phyloP scores from a whole-genome alignment of 768 basidiomycete species.

The Tricholoma sp. region DNA sequence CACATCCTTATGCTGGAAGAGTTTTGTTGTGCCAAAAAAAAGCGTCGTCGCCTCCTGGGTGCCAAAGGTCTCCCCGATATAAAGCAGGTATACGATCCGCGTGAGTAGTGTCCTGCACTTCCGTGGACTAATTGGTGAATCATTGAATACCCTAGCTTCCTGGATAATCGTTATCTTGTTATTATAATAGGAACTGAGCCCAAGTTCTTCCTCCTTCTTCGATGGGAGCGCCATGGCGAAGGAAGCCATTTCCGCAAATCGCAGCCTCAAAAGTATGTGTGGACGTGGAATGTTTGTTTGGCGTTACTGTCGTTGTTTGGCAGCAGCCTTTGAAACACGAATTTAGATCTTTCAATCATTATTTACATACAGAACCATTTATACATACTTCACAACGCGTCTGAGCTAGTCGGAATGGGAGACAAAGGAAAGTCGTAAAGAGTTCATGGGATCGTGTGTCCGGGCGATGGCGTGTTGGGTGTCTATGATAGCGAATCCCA shows the following conservation, averaged over 20 bases:
- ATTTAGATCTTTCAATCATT: constrained; percentile 3
- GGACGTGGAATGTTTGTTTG: constrained; percentile 43
- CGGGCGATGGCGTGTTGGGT: constrained; percentile 1
- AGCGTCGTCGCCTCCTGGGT: constrained; percentile 96
- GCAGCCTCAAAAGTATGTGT: constrained; percentile 13
- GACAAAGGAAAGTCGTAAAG: constrained; percentile 5
- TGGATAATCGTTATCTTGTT: constrained; percentile 99
- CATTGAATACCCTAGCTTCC: constrained; percentile 98
- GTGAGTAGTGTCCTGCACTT: constrained; percentile 96
- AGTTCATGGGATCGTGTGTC: constrained; percentile 9
- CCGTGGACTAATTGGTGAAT: constrained; percentile 95
- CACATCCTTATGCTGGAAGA: constrained; percentile 99
- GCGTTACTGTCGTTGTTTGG: constrained; percentile 22
- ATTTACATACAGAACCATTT: constrained; percentile 11
- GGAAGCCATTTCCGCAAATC: constrained; percentile 36
- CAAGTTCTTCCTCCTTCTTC: constrained; percentile 96
- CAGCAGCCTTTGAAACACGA: constrained; percentile 4
- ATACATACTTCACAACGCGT: constrained; percentile 9
- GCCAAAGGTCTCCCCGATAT: constrained; percentile 91
- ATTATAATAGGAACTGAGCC: constrained; percentile 88
- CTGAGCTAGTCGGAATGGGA: constrained; percentile 6
- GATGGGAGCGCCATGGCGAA: constrained; percentile 72
- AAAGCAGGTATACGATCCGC: constrained; percentile 92
- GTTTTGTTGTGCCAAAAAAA: constrained; percentile 98
- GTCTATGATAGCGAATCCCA: constrained; percentile 1